Evolutionary conservation across 306 rosid species (phyloP).

Genomic region (Dalbergia cochinchinensis): DNA sequence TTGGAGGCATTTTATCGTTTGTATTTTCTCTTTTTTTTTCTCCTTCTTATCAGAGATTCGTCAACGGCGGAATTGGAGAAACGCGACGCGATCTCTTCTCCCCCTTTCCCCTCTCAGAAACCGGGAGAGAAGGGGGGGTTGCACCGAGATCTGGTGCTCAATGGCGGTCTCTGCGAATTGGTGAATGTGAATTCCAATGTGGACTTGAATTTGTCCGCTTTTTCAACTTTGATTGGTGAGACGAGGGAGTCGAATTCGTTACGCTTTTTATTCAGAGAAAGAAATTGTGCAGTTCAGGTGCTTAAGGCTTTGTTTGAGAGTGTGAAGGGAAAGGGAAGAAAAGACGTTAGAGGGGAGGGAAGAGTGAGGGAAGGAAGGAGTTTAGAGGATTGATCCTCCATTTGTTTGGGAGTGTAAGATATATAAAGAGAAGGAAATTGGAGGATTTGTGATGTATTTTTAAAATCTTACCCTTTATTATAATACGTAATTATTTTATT

Average conservation of each 20-base stretch:
- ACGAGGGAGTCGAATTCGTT: slow-evolving; percentile 14
- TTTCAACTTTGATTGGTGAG: slow-evolving; percentile 30
- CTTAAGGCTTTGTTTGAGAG: too few relatives aligned
- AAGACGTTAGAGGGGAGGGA: too few relatives aligned
- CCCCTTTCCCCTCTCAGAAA: slow-evolving; percentile 54
- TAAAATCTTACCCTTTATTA: too few relatives aligned
- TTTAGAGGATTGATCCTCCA: too few relatives aligned
- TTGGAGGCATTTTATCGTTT: slow-evolving; percentile 71
- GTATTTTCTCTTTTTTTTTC: not conserved
- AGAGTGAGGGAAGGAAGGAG: too few relatives aligned
- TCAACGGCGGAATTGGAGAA: slow-evolving; percentile 27
- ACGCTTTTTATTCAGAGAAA: not conserved
- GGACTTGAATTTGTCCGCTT: slow-evolving; percentile 35
- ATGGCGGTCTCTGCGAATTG: slow-evolving; percentile 30
- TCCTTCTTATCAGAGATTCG: slow-evolving; percentile 19
- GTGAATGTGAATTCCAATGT: slow-evolving; percentile 37
- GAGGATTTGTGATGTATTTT: too few relatives aligned
- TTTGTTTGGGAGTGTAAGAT: too few relatives aligned
- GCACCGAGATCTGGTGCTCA: slow-evolving; percentile 45
- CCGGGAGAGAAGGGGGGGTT: slow-evolving; percentile 53
- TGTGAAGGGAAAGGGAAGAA: too few relatives aligned
- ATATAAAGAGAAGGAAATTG: too few relatives aligned
- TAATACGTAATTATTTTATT: too few relatives aligned
- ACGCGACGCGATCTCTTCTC: slow-evolving; percentile 49
- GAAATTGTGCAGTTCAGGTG: slow-evolving; percentile 31